Evolutionary conservation across 1,139 yeast species (phyloP).

Genomic region (Kodamaea fungicola): DNA sequence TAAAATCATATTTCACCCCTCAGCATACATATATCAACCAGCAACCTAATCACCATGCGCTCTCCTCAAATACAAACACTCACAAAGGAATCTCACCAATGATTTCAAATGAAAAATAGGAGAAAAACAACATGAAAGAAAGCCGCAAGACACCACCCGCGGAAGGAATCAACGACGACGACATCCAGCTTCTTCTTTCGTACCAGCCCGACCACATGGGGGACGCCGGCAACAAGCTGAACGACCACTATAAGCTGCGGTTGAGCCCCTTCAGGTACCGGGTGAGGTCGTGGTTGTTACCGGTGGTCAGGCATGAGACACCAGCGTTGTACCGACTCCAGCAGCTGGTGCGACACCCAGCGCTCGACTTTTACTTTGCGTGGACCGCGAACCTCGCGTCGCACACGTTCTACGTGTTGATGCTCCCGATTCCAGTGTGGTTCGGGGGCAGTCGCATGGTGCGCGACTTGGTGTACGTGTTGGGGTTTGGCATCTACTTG

Average conservation of each 20-base stretch:
- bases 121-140: neutral
- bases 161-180: slow-evolving; percentile 11
- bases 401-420: slow-evolving; percentile 87
- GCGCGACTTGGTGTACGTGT: slow-evolving; percentile 68
- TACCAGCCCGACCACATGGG: slow-evolving; percentile 13
- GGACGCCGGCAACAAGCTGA: slow-evolving; percentile 75
- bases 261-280: slow-evolving; percentile 60
- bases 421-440: slow-evolving; percentile 87
- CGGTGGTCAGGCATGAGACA: slow-evolving; percentile 66
- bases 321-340: slow-evolving; percentile 60
- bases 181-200: slow-evolving; percentile 13
- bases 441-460: slow-evolving; percentile 61
- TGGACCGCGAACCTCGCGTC: slow-evolving; percentile 89
- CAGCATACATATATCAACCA: too few species aligned
- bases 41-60: neutral
- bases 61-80: neutral
- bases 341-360: slow-evolving; percentile 41
- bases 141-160: too few species aligned
- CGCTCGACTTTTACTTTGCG: slow-evolving; percentile 74
- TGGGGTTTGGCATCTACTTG: slow-evolving; percentile 82
- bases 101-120: neutral
- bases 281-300: slow-evolving; percentile 54
- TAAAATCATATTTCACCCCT: too few species aligned
- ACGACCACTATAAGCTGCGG: slow-evolving; percentile 58
- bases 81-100: neutral